Evolutionary conservation across 306 rosid species (phyloP), one percentile per base, ranked within the genome.

Genomic region (Quercus dentata): DNA sequence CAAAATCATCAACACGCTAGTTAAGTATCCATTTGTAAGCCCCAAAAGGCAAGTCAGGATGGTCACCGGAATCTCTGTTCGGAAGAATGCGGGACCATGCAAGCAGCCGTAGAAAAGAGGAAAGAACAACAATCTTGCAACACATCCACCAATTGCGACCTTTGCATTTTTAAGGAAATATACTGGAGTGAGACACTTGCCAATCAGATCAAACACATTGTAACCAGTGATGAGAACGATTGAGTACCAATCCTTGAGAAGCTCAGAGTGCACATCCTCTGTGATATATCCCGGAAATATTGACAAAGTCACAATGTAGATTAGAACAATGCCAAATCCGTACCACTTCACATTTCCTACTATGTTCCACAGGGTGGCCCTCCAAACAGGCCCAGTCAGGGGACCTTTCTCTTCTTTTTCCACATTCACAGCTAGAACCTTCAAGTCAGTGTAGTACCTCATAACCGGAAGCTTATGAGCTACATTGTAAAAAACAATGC

Each of bases 241-340:
- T 0, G 99, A 56, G 71, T 92, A 93, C 99, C 98, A 95, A 76
- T 95, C 98, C 85, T 88, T 88, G 21, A 95, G 89, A 67, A 89
- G 65, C 73, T 83, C 69, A 69, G 98, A 95, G 79, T 91, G 97
- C 55, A 95, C 99, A 81, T 95, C 98, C 80, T 95, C 97, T 5
- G 98, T 95, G 7, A 95, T 86, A 88, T 84, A 93, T 49, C 99
- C 99, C 0, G 99, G 97, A 86, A 91, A 95, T 78, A 95, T 95
- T 4, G 98, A 76, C 41, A 95, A 82, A 57, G 99, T 95, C 82
- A 95, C 98, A 19, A 85, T 13, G 77, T 92, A 95, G 79, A 93
- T 77, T 61, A 91, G 88, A 67, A 90, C 12, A 20, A 92, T 75
- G 73, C 92, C 94, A 41, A 90, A 28, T 25, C 98, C 99, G 25